phyloP scores from a whole-genome alignment of 148 eudicot species.

The Heliamphora exappendiculata region DNA sequence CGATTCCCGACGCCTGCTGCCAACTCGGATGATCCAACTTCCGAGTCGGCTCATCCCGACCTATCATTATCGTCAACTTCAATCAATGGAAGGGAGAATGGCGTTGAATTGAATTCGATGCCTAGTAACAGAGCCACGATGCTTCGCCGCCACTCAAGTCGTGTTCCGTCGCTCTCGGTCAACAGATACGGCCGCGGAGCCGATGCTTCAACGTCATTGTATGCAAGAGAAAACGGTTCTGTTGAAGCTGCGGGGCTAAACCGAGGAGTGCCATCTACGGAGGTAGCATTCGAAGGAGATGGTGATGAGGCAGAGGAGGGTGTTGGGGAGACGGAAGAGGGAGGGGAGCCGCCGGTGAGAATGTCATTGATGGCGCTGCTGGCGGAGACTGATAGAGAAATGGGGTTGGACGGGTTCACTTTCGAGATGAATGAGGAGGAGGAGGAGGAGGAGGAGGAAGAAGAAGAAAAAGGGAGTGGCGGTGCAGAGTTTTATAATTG shows the following conservation, averaged over 20 bases:
- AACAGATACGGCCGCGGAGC: not conserved
- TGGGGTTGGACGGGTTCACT: slow-evolving; percentile 47
- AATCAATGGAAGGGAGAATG: not conserved
- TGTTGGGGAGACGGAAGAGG: slow-evolving; percentile 21
- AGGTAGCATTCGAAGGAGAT: not conserved
- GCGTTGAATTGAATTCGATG: slow-evolving; percentile 4
- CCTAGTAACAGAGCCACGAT: slow-evolving; percentile 5
- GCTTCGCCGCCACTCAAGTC: slow-evolving; percentile 10
- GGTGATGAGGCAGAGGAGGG: slow-evolving; percentile 14
- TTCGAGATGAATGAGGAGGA: slow-evolving; percentile 38
- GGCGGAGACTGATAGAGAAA: slow-evolving; percentile 70
- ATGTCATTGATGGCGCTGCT: slow-evolving; percentile 83
- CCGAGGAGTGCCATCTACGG: not conserved
- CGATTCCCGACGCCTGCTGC: not conserved
- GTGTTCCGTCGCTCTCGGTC: slow-evolving; percentile 2
- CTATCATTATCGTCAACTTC: not conserved
- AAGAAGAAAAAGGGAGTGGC: slow-evolving; percentile 30
- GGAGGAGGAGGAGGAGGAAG: slow-evolving; percentile 45
- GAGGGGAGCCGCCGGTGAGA: slow-evolving; percentile 28
- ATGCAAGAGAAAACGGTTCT: not conserved
- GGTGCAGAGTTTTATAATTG: slow-evolving; percentile 38
- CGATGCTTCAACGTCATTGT: not conserved
- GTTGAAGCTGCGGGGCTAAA: not conserved
- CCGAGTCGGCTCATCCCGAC: not conserved
- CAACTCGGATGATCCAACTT: not conserved